Evolutionary conservation across 2,329 filamentous ascomycete species (phyloP).

Genomic region (Penicillium capsulatum): DNA sequence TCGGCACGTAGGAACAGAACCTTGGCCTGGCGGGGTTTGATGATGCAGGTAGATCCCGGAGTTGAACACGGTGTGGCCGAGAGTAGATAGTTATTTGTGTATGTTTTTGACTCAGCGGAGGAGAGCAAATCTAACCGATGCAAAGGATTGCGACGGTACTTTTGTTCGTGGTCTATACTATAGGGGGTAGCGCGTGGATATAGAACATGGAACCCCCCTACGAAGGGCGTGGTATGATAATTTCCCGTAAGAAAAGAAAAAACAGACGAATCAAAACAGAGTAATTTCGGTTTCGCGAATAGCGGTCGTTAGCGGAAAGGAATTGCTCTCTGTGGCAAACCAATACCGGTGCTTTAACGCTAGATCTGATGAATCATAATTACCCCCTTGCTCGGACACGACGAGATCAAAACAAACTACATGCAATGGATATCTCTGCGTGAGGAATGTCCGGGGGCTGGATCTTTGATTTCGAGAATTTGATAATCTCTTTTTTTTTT

Average conservation of each 20-base stretch:
- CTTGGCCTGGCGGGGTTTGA: conserved; percentile 4
- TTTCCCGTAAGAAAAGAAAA: conserved; percentile 2
- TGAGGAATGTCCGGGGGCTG: conserved; percentile 5
- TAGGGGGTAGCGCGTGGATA: conserved; percentile 3
- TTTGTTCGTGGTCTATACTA: not conserved
- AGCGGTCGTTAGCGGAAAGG: too few relatives aligned
- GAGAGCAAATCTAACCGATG: too few relatives aligned
- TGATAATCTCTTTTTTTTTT: not conserved
- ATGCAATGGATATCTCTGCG: not conserved
- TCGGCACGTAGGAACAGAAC: conserved; percentile 3
- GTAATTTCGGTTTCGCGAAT: too few relatives aligned
- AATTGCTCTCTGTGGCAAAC: not conserved
- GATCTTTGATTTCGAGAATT: not conserved
- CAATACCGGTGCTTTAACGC: conserved; percentile 4
- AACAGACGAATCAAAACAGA: not conserved
- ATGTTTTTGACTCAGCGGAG: too few relatives aligned
- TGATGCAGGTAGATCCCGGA: not conserved
- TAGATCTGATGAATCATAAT: conserved; percentile 15
- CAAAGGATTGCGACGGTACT: not conserved
- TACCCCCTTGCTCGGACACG: conserved; percentile 18
- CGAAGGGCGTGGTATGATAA: not conserved
- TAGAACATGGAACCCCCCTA: not conserved
- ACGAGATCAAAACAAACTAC: conserved; percentile 14
- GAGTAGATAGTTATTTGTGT: not conserved
- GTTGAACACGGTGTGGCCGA: not conserved